These are phyloP conservation scores for Wickerhamiella spandovensis DNA, from an alignment of 805 yeast species.

Conservation along the genomic window DNA sequence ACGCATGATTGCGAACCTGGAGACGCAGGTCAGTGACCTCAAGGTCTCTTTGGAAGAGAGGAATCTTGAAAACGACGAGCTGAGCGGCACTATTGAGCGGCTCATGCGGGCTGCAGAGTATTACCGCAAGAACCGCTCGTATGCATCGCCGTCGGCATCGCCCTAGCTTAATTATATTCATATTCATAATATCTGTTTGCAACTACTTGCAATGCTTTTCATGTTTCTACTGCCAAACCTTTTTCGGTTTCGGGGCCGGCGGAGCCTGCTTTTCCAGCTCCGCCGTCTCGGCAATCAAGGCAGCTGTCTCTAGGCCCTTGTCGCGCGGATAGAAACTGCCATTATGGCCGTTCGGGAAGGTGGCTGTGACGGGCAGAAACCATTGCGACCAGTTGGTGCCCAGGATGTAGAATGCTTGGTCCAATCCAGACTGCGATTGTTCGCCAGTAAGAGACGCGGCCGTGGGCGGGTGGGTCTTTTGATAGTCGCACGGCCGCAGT, in stretches of 20 bases:
- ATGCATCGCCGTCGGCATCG: neutral
- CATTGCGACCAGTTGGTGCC: neutral
- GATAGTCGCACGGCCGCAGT: neutral
- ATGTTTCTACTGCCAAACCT: neutral
- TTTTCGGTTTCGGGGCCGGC: neutral
- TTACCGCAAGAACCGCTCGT: neutral
- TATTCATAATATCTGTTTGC: neutral
- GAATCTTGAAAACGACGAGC: constrained; percentile 25
- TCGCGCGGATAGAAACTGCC: neutral
- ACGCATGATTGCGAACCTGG: constrained; percentile 16
- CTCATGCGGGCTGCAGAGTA: constrained; percentile 4
- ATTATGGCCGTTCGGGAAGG: neutral
- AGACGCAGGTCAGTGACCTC: constrained; percentile 21
- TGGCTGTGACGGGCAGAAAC: neutral
- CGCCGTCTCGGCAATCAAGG: neutral
- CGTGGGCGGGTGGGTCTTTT: neutral
- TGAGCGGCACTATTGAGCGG: constrained; percentile 17
- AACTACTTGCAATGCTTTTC: no score
- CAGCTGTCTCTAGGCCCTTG: neutral
- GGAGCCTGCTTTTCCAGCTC: neutral
- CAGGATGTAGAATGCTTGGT: neutral
- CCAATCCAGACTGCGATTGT: neutral
- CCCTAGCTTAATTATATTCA: neutral
- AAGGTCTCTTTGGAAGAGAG: constrained; percentile 25
- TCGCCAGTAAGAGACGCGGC: neutral